phyloP scores from a whole-genome alignment of 2,329 filamentous ascomycete species.

The Rhytidhysteron rufulum region DNA sequence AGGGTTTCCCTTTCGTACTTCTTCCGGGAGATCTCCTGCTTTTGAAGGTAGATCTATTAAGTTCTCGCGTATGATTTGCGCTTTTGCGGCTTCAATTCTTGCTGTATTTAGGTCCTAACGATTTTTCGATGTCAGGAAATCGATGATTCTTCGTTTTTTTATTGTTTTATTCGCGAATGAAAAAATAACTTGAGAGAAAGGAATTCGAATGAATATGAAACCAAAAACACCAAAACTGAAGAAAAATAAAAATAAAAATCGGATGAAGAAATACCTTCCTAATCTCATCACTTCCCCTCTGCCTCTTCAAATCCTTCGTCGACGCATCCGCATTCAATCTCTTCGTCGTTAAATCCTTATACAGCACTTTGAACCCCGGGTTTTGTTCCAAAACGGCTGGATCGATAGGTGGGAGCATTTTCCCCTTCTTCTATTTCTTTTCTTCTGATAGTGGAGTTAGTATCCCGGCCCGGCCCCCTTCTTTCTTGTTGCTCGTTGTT shows the following conservation, averaged over 20 bases:
- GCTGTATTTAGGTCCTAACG: constrained; percentile 35
- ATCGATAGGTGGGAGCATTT: constrained; percentile 42
- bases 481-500: too few relatives aligned
- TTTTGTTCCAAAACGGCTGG: constrained; percentile 35
- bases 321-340: constrained; percentile 44
- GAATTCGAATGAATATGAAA: constrained; percentile 1
- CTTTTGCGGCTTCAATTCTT: constrained; percentile 28
- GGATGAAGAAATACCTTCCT: constrained; percentile 32
- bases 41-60: constrained; percentile 32
- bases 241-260: too few relatives aligned
- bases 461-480: too few relatives aligned
- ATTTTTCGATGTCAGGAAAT: neutral
- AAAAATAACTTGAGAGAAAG: neutral
- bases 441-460: too few relatives aligned
- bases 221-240: too few relatives aligned
- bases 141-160: too few relatives aligned
- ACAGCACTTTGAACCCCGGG: constrained; percentile 43
- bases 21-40: constrained; percentile 35
- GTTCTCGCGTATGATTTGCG: constrained; percentile 30
- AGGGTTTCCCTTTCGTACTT: too few relatives aligned
- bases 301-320: constrained; percentile 39
- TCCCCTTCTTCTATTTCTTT: neutral
- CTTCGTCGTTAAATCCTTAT: constrained; percentile 41
- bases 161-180: too few relatives aligned
- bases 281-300: constrained; percentile 39